Evolutionary conservation across 768 basidiomycete species (phyloP).

Genomic region (Asterophora lycoperdoides): DNA sequence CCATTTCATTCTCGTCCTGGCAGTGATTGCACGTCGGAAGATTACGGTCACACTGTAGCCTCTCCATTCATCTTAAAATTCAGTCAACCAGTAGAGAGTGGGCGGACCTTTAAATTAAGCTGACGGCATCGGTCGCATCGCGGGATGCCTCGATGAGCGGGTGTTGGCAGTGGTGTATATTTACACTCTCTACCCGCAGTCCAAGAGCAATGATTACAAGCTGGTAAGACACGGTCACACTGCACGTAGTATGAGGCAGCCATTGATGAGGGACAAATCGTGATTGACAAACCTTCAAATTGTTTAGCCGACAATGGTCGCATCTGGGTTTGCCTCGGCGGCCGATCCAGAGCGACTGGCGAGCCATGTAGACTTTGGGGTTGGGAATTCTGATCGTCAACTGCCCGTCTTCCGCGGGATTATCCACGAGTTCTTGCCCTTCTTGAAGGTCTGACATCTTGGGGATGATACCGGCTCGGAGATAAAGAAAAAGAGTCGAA

Average conservation of each 20-base stretch:
- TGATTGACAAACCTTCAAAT: constrained; percentile 55
- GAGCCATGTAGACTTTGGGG: constrained; percentile 61
- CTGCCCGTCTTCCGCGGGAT: constrained; percentile 44
- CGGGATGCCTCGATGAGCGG: constrained; percentile 71
- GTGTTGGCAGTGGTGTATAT: constrained; percentile 71
- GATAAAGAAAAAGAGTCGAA: neutral
- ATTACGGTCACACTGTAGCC: constrained; percentile 63
- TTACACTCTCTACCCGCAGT: constrained; percentile 59
- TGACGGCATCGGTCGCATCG: constrained; percentile 68
- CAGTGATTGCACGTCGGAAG: constrained; percentile 71
- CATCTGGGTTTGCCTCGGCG: constrained; percentile 72
- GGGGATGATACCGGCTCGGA: neutral
- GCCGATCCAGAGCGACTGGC: constrained; percentile 71
- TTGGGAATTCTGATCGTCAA: constrained; percentile 66
- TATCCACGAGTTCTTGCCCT: constrained; percentile 30
- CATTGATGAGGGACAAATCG: constrained; percentile 2
- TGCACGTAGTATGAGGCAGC: constrained; percentile 23
- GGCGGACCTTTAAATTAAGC: constrained; percentile 59
- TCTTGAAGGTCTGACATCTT: constrained; percentile 9
- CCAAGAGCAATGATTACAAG: constrained; percentile 71
- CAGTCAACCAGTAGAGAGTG: neutral
- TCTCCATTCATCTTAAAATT: neutral
- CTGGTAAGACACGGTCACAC: constrained; percentile 70
- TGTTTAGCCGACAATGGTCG: constrained; percentile 67
- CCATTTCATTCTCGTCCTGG: constrained; percentile 43